A percentile compares a stretch with the other conserved stretches of the same genome.
phyloP scores from a whole-genome alignment of 2,329 filamentous ascomycete genomes.

The Calonectria pauciramosa region DNA sequence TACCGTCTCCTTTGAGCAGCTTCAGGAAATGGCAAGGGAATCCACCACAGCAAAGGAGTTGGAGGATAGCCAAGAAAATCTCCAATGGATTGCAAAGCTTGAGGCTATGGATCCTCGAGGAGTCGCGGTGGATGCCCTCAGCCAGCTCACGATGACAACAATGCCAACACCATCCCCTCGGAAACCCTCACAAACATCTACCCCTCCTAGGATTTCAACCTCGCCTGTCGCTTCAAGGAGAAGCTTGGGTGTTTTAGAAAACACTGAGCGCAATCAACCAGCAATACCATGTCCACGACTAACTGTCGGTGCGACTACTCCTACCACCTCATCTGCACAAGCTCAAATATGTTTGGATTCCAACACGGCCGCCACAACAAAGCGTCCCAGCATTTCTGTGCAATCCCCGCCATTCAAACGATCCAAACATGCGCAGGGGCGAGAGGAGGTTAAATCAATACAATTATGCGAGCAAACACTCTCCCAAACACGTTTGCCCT shows the following conservation, averaged over 20 bases:
- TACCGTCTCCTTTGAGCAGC: constrained; percentile 75
- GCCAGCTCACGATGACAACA: constrained; percentile 60
- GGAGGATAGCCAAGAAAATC: constrained; percentile 72
- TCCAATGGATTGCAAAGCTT: constrained; percentile 72
- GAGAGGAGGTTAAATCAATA: not conserved
- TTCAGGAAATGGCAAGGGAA: constrained; percentile 75
- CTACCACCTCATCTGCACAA: constrained; percentile 29
- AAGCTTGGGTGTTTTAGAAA: not conserved
- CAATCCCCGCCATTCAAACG: constrained; percentile 36
- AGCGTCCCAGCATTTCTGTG: constrained; percentile 17
- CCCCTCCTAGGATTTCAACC: constrained; percentile 29
- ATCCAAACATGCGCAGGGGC: constrained; percentile 18
- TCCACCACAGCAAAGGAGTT: constrained; percentile 64
- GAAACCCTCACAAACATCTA: constrained; percentile 44
- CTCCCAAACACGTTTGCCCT: constrained; percentile 34
- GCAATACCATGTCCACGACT: not conserved
- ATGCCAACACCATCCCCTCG: constrained; percentile 52
- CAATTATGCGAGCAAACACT: constrained; percentile 2
- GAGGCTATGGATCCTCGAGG: constrained; percentile 66
- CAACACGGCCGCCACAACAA: not conserved
- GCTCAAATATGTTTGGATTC: not conserved
- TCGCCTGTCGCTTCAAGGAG: constrained; percentile 28
- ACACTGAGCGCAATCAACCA: not conserved
- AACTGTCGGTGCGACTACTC: constrained; percentile 20
- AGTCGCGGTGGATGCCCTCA: constrained; percentile 57